phyloP scores from a whole-genome alignment of 352 stramenopile genomes.

The Phytophthora meadii region DNA sequence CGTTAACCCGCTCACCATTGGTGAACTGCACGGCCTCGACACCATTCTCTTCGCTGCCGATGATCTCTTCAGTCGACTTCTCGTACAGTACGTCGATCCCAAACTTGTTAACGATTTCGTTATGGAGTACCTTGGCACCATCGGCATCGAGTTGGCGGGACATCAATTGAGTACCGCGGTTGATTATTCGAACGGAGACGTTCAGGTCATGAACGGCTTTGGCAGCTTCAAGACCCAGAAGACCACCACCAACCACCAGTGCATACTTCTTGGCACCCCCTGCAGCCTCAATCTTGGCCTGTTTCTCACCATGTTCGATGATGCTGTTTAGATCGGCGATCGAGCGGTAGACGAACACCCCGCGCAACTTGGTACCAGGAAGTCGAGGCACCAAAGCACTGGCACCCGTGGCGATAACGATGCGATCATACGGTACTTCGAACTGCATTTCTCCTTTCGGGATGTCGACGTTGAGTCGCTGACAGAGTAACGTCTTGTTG shows the following conservation, averaged over 20 bases:
- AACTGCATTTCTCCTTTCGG: slow-evolving; percentile 43
- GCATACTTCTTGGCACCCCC: slow-evolving; percentile 44
- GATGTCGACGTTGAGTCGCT: slow-evolving; percentile 22
- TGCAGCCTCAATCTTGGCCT: slow-evolving; percentile 35
- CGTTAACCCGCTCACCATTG: slow-evolving; percentile 78
- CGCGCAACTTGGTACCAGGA: slow-evolving; percentile 77
- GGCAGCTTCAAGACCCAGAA: slow-evolving; percentile 87
- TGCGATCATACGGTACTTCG: slow-evolving; percentile 84
- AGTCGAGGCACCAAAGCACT: slow-evolving; percentile 90
- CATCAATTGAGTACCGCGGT: slow-evolving; percentile 93
- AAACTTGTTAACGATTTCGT: slow-evolving; percentile 88
- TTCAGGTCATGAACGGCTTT: slow-evolving; percentile 93
- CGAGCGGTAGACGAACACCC: slow-evolving; percentile 94
- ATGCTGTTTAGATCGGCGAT: slow-evolving; percentile 93
- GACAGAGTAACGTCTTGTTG: slow-evolving; percentile 72
- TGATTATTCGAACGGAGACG: slow-evolving; percentile 89
- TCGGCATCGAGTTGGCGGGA: slow-evolving; percentile 93
- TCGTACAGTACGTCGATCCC: slow-evolving; percentile 90
- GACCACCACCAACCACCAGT: slow-evolving; percentile 74
- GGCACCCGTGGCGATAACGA: slow-evolving; percentile 91
- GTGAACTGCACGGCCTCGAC: slow-evolving; percentile 82
- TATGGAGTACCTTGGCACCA: slow-evolving; percentile 88
- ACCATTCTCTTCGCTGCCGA: slow-evolving; percentile 51
- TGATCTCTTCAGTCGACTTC: slow-evolving; percentile 78
- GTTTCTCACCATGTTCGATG: slow-evolving; percentile 82